A percentile compares a stretch with the other conserved stretches of the same genome.
These are phyloP conservation scores for Radiomyces spectabilis DNA, from an alignment of 192 early-diverging fungal species.

Conservation along the genomic window DNA sequence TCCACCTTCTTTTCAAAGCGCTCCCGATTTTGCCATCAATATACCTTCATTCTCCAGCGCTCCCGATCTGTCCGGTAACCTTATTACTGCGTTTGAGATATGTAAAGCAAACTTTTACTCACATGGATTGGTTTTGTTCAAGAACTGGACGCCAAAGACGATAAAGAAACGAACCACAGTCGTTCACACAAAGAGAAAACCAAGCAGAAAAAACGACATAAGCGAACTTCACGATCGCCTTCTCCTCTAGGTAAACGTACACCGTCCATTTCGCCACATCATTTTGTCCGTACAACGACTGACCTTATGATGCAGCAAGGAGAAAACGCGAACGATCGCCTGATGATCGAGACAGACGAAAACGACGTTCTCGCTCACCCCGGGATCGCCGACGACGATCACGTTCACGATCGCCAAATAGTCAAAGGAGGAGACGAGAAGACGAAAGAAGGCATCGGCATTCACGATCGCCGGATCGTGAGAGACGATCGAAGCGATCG, in stretches of 20 bases:
- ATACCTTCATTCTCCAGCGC: slow-evolving; percentile 3
- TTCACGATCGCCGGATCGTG: slow-evolving; percentile 2
- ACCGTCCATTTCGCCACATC: no score
- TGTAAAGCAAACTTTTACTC: neutral
- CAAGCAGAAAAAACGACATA: neutral
- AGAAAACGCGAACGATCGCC: neutral
- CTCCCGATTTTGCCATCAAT: neutral
- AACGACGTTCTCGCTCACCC: neutral
- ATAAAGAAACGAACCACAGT: neutral
- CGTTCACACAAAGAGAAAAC: neutral
- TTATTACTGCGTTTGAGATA: neutral
- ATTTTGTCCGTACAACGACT: no score
- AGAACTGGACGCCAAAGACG: neutral
- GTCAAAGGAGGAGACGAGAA: neutral
- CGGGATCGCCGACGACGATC: neutral
- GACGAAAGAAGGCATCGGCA: neutral
- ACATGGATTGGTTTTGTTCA: neutral
- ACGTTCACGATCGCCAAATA: neutral
- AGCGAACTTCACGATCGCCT: neutral
- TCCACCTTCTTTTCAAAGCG: slow-evolving; percentile 7
- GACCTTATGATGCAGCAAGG: no score
- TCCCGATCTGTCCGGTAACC: slow-evolving; percentile 7
- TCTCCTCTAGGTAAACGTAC: neutral
- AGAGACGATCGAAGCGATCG: slow-evolving; percentile 4
- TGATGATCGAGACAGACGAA: neutral